These are phyloP conservation scores for Mycena galopus DNA, from an alignment of 768 basidiomycete species.

Conservation along the genomic window DNA sequence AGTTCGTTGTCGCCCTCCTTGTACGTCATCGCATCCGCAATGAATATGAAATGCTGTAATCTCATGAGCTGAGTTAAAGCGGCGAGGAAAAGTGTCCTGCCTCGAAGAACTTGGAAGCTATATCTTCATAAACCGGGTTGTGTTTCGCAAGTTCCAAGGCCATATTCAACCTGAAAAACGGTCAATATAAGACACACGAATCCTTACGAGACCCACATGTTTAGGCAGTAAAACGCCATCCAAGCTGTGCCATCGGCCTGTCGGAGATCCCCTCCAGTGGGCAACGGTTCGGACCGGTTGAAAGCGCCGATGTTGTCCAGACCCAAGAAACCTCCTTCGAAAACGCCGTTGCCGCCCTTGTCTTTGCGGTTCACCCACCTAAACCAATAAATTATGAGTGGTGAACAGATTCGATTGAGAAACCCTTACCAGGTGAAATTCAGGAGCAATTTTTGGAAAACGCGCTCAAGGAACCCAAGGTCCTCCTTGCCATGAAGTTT, in stretches of 20 bases:
- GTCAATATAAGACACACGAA: constrained; percentile 16
- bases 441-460: constrained; percentile 96
- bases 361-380: constrained; percentile 99
- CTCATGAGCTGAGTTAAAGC: constrained; percentile 19
- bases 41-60: constrained; percentile 93
- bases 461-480: constrained; percentile 92
- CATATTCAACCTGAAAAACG: constrained; percentile 85
- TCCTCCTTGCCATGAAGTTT: constrained; percentile 95
- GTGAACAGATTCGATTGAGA: not conserved
- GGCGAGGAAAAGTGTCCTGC: constrained; percentile 49
- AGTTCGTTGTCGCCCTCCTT: constrained; percentile 80
- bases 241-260: constrained; percentile 99
- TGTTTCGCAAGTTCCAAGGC: constrained; percentile 98
- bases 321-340: constrained; percentile 98
- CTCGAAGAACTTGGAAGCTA: constrained; percentile 98
- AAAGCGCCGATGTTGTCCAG: constrained; percentile 98
- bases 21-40: constrained; percentile 98
- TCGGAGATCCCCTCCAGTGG: constrained; percentile 92
- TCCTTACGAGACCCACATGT: constrained; percentile 70
- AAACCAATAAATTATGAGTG: constrained; percentile 8
- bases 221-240: constrained; percentile 99
- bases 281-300: constrained; percentile 96
- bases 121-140: constrained; percentile 97
- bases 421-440: constrained; percentile 92
- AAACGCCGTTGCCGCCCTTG: constrained; percentile 93